Evolutionary conservation across 805 yeast species (phyloP).

Genomic region (Tetrapisispora iriomotensis): DNA sequence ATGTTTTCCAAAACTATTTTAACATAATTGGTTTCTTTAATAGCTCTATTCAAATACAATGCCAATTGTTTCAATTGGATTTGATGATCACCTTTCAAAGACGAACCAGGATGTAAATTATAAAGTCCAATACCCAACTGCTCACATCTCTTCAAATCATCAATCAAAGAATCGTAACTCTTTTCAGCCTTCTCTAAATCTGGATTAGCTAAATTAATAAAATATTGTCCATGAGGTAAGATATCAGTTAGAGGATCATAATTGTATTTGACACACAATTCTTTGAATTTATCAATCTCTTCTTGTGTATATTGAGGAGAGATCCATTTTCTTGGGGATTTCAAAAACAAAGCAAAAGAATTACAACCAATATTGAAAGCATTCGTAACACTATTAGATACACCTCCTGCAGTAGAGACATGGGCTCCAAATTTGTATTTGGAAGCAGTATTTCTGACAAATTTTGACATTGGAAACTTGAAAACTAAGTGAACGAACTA

Average conservation of each 20-base stretch:
- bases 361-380: conserved; percentile 49
- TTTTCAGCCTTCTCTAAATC: conserved; percentile 68
- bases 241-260: conserved; percentile 71
- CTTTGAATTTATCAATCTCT: conserved; percentile 58
- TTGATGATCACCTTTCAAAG: conserved; percentile 59
- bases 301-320: conserved; percentile 64
- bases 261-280: conserved; percentile 49
- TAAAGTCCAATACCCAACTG: conserved; percentile 72
- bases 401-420: conserved; percentile 73
- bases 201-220: conserved; percentile 88
- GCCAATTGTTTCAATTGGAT: conserved; percentile 66
- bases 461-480: conserved; percentile 11
- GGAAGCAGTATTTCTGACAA: conserved; percentile 33
- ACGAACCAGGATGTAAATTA: conserved; percentile 91
- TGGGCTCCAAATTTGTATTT: conserved; percentile 78
- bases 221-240: conserved; percentile 90
- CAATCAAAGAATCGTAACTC: conserved; percentile 69
- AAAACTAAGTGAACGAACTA: too few relatives aligned
- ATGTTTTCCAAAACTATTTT: conserved; percentile 88
- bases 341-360: conserved; percentile 82
- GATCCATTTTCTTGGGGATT: conserved; percentile 86
- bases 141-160: conserved; percentile 84
- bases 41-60: conserved; percentile 67
- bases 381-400: conserved; percentile 56
- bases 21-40: conserved; percentile 62